Percentiles rank a stretch among this genome's conserved stretches.
phyloP scores from a whole-genome alignment of 805 yeast genomes.

The Monosporozyma unispora region DNA sequence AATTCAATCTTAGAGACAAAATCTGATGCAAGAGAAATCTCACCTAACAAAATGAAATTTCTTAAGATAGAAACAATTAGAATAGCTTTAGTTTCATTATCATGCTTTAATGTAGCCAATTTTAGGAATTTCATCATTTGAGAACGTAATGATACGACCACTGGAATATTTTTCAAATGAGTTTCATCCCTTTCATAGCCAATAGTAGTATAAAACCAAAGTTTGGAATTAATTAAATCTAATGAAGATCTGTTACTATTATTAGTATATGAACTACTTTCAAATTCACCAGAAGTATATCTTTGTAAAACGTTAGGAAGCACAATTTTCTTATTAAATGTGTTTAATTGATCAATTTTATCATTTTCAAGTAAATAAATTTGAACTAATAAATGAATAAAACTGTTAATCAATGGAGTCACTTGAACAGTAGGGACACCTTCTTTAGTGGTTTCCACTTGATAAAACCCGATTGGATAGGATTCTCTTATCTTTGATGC shows the following conservation, averaged over 20 bases:
- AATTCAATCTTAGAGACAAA: constrained; percentile 82
- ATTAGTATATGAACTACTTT: background rate
- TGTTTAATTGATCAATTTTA: constrained; percentile 40
- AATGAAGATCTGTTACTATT: constrained; percentile 54
- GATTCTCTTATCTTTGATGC: constrained; percentile 25
- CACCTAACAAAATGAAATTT: constrained; percentile 67
- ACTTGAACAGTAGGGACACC: constrained; percentile 31
- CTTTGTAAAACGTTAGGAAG: constrained; percentile 40
- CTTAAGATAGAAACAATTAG: constrained; percentile 79
- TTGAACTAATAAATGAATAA: constrained; percentile 69
- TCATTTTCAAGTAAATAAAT: constrained; percentile 61
- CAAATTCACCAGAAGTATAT: constrained; percentile 33
- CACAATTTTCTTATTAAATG: constrained; percentile 46
- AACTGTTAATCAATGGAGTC: constrained; percentile 73
- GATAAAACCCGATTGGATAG: constrained; percentile 28
- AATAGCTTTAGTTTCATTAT: constrained; percentile 82
- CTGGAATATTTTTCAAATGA: constrained; percentile 6
- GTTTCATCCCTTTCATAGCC: constrained; percentile 48
- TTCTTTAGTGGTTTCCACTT: constrained; percentile 17
- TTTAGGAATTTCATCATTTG: constrained; percentile 66
- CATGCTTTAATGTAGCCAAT: constrained; percentile 86
- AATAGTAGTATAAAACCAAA: constrained; percentile 86
- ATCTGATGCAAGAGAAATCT: constrained; percentile 79
- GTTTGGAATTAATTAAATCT: constrained; percentile 79
- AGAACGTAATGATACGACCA: constrained; percentile 42